Evolutionary conservation across 495 filamentous ascomycete species (phyloP), one percentile per base, ranked within the genome.

Genomic region (Daldinia childiae): DNA sequence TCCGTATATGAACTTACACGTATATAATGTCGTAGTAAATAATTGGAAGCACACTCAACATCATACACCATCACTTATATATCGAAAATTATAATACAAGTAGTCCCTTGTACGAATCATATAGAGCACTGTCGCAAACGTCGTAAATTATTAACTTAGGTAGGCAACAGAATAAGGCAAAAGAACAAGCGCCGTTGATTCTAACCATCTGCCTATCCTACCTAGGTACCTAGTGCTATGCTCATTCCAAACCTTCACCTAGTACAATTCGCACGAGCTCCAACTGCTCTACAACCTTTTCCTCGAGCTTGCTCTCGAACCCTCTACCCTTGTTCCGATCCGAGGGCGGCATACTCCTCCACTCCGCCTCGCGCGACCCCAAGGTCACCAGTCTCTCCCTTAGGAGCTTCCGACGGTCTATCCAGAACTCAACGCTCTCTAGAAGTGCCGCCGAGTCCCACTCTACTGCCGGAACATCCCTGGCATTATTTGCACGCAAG

Each of bases 391-490:
- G 85, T 62, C 90, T 85, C 32, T 90, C 87, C 38, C 91, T 82
- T 62, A 97, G 79, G 38, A 85, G 79, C 64, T 83, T 82, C 54
- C 86, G 82, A 21, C 90, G 85, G 43, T 85, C 82, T 62, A 97
- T 78, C 82, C 92, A 91, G 58, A 87, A 90, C 65, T 95, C 91
- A 43, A 94, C 88, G 72, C 94, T 92, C 76, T 95, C 93, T 73
- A 89, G 87, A 62, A 93, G 84, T 26, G 84, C 82, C 11, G 78
- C 82, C 43, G 83, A 83, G 72, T 96, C 92, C 91, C 92, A 97
- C 69, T 86, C 85, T 43, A 96, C 82, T 34, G 87, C 83, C 51
- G 85, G 85, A 12, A 97, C 88, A 8, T 87, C 84, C 30, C 90
- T 86, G 30, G 84, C 79, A 34, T 89, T 90, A 8, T 86, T 86